These are phyloP conservation scores for Aspergillus mulundensis DNA, from an alignment of 495 filamentous ascomycete genomes.

Conservation along the genomic window DNA sequence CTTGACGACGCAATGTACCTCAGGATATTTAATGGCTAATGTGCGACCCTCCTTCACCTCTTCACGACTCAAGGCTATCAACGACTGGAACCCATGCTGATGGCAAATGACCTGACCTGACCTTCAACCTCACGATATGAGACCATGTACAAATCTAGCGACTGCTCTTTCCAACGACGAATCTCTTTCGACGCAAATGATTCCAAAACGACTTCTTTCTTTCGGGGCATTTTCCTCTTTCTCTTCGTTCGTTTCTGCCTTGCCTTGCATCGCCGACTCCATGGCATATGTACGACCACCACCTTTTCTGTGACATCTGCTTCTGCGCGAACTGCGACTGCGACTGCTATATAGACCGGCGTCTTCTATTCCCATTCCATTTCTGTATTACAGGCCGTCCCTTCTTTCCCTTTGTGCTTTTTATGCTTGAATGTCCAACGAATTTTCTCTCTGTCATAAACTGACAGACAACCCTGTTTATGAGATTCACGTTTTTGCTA, in stretches of 20 bases:
- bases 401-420: conserved; percentile 15
- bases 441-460: neutral
- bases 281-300: conserved; percentile 17
- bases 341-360: conserved; percentile 15
- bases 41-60: conserved; percentile 13
- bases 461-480: neutral
- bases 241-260: neutral
- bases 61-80: conserved; percentile 19
- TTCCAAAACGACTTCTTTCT: neutral
- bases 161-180: conserved; percentile 5
- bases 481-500: conserved; percentile 10
- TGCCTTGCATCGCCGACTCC: conserved; percentile 1
- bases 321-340: neutral
- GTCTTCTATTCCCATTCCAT: conserved; percentile 5
- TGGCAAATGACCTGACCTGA: conserved; percentile 15
- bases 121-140: conserved; percentile 15
- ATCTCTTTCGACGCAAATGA: conserved; percentile 1
- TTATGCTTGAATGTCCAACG: conserved; percentile 5
- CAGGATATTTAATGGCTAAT: conserved; percentile 17
- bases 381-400: conserved; percentile 18
- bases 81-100: conserved; percentile 24
- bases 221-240: conserved; percentile 2
- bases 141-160: conserved; percentile 19
- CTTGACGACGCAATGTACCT: conserved; percentile 16
- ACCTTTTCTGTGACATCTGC: conserved; percentile 9